Evolutionary conservation across 257 asterid genomes (phyloP).

Genomic region (Ehretia macrophylla): DNA sequence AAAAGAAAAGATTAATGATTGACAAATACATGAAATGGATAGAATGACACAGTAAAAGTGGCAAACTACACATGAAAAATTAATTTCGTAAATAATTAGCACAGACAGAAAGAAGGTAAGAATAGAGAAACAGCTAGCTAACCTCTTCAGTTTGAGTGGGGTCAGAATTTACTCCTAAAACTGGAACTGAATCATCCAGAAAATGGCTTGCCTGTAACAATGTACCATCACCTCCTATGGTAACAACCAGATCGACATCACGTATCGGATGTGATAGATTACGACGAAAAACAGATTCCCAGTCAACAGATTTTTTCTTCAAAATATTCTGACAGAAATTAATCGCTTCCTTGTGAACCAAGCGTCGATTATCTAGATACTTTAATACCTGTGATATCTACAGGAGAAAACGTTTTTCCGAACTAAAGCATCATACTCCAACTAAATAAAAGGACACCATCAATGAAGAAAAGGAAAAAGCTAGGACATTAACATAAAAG

Average conservation of each 20-base stretch:
- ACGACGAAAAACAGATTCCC: conserved; percentile 54
- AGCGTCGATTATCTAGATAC: conserved; percentile 51
- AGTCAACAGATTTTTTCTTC: conserved; percentile 53
- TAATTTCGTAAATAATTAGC: not conserved
- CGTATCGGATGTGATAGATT: conserved; percentile 52
- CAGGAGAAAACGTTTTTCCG: conserved; percentile 6
- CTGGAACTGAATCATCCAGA: conserved; percentile 68
- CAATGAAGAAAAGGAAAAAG: not conserved
- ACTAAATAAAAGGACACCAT: not conserved
- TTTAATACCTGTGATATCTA: conserved; percentile 52
- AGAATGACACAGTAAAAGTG: too few species aligned
- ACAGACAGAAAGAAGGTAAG: not conserved
- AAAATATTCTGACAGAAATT: conserved; percentile 69
- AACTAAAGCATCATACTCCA: not conserved
- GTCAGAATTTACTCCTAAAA: conserved; percentile 90
- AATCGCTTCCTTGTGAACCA: conserved; percentile 69
- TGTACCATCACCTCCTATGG: conserved; percentile 95
- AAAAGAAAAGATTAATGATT: too few species aligned
- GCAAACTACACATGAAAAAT: too few species aligned
- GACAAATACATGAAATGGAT: too few species aligned
- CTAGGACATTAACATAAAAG: too few species aligned
- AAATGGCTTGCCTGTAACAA: conserved; percentile 84
- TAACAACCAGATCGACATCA: conserved; percentile 75
- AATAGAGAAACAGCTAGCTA: conserved; percentile 1
- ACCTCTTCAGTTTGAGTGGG: conserved; percentile 86